Evolutionary conservation across 371 early-diverging fungal species (phyloP), one percentile per base, ranked within the genome.

Genomic region (Mortierella sp.): DNA sequence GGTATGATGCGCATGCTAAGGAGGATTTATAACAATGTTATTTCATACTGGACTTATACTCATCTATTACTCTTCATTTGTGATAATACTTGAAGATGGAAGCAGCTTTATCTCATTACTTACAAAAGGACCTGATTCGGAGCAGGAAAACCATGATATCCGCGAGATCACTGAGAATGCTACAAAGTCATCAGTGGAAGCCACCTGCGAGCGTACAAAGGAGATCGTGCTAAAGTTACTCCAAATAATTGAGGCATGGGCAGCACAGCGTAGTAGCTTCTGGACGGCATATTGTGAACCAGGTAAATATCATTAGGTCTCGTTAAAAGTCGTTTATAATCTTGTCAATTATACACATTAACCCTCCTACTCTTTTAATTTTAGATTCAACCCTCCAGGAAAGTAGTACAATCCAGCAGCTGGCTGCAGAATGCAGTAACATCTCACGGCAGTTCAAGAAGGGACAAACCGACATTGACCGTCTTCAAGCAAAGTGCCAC

Each of bases 401-500:
- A 22, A 71, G 61, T 43, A 56, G 31, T 19, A 51, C 61, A 19
- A 55, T 77, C 13, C 72, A 72, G 4, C 57, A 65, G n/a, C 29
- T 77, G 35, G 12, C 54, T 9, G 40, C 63, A 22, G 53, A 65
- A 19, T 65, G 69, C 56, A 61, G 37, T 15, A 56, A 35, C 22
- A 53, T 65, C 40, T 23, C 47, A 9, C 65, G 64, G 23, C 64
- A 68, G 8, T 62, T 61, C 54, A 64, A 65, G 35, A 72, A 76
- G 31, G 67, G 64, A 5, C 67, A 64, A 23, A 22, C 9, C 1
- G 69, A 72, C 15, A 61, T 77, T 8, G 69, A 72, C 32, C 69
- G 43, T 22, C 61, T 77, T n/a, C 72, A 77, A 32, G 72, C 72
- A 42, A 68, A 77, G 42, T 72, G 66, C 28, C 78, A 77, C 42